Percentiles rank a stretch among this genome's conserved stretches.
Conservation (phyloP, 2,329 filamentous ascomycete species). For the Pseudohalonectria lignicola region DNA sequence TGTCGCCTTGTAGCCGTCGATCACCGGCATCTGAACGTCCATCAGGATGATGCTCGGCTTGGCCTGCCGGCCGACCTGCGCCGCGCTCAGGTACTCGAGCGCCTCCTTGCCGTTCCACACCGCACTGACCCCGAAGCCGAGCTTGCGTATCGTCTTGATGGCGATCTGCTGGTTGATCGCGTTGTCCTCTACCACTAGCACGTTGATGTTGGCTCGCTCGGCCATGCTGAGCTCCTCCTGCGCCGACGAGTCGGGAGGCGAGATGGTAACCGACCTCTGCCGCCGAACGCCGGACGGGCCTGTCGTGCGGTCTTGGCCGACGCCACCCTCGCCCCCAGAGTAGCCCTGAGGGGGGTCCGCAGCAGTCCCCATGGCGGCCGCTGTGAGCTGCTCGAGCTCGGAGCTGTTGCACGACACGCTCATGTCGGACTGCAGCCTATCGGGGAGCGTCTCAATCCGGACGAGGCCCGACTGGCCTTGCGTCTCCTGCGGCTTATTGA, state of each 20-base stretch:
- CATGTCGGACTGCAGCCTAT: conserved; percentile 53
- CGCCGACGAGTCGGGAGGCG: conserved; percentile 10
- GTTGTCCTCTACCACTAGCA: conserved; percentile 80
- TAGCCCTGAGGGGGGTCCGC: no score
- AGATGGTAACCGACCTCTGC: conserved; percentile 20
- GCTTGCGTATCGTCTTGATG: conserved; percentile 60
- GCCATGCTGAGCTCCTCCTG: conserved; percentile 38
- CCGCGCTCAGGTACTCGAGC: conserved; percentile 56
- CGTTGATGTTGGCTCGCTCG: conserved; percentile 52
- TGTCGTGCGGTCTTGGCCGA: conserved; percentile 14
- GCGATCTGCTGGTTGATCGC: conserved; percentile 30
- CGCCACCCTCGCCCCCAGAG: no score
- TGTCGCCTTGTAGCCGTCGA: conserved; percentile 70
- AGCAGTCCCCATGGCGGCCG: conserved; percentile 7
- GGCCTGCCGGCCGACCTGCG: conserved; percentile 34
- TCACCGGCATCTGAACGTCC: conserved; percentile 67
- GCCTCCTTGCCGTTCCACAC: conserved; percentile 73
- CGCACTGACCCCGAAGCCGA: conserved; percentile 60
- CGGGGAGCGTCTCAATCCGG: conserved; percentile 53
- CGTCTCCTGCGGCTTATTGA: conserved; percentile 53
- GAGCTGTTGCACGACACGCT: conserved; percentile 58
- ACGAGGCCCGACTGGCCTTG: conserved; percentile 36
- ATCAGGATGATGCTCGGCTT: conserved; percentile 68
- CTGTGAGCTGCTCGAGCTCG: conserved; percentile 26
- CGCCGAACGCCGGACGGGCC: conserved; percentile 14